Percentiles rank a stretch among this genome's conserved stretches.
phyloP scores from a whole-genome alignment of 2,329 filamentous ascomycete species.

The Delphinella strobiligena region DNA sequence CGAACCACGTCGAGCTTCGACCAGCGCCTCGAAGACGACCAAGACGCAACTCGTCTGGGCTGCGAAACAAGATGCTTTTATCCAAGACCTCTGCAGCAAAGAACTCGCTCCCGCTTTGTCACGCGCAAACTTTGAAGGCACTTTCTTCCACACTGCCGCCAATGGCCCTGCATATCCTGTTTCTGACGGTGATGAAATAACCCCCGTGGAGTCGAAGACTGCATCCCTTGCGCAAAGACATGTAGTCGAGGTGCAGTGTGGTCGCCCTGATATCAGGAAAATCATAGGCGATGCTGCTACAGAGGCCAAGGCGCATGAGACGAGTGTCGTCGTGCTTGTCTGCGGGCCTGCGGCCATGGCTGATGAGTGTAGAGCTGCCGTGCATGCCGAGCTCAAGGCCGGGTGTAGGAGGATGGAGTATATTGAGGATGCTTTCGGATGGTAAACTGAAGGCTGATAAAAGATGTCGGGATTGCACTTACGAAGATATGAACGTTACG shows the following conservation, averaged over 20 bases:
- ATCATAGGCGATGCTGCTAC: conserved; percentile 10
- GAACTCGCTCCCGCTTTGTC: background rate
- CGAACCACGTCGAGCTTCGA: background rate
- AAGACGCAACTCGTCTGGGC: conserved; percentile 3
- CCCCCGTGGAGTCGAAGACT: background rate
- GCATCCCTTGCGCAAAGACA: background rate
- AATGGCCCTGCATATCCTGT: background rate
- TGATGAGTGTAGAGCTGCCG: conserved; percentile 4
- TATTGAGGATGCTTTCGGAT: conserved; percentile 7
- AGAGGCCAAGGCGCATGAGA: background rate
- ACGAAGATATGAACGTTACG: too few species aligned
- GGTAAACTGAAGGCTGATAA: too few species aligned
- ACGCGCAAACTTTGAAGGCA: conserved; percentile 9
- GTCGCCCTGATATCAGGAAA: conserved; percentile 12
- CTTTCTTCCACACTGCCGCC: conserved; percentile 11
- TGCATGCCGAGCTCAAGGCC: conserved; percentile 1
- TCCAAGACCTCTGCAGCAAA: conserved; percentile 1
- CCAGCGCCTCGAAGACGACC: conserved; percentile 1
- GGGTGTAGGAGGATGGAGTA: conserved; percentile 3
- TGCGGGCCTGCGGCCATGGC: conserved; percentile 7
- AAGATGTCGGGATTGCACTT: too few species aligned
- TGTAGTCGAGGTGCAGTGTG: conserved; percentile 1
- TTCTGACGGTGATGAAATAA: background rate
- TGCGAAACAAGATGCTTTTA: conserved; percentile 1
- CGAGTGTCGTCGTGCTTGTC: conserved; percentile 2